Evolutionary conservation across 805 yeast genomes (phyloP), one percentile per base, ranked within the genome.

Genomic region (Kurtzmaniella fragi): DNA sequence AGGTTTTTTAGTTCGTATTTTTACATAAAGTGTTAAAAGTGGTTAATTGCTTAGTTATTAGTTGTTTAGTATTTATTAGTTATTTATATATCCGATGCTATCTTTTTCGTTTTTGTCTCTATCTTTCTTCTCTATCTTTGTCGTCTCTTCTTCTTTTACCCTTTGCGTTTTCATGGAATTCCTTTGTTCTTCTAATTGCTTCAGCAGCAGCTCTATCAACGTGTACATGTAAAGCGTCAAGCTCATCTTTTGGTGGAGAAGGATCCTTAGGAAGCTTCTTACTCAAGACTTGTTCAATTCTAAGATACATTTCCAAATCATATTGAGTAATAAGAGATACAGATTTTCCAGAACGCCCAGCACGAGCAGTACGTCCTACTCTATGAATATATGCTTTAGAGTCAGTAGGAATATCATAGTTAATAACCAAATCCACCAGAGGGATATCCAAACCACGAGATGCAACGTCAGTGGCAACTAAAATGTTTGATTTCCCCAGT

Each of bases 311-410:
- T 60, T 90, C 97, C 44, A 93, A 70, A 60, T 93, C 99, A 58
- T 93, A 93, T 61, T 93, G 99, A 0, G 98, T 90, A 26, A 89
- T 95, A 42, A 90, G 67, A 2, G 95, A 84, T 13, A 90, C 72
- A 2, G 96, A 85, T 57, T 82, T 84, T 35, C 96, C 96, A 0
- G 91, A 78, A 50, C 89, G 75, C 14, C 96, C 95, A 1, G 95
- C 95, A 61, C 96, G 82, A 2, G 97, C 96, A 27, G 96, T 89
- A 70, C 97, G 82, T 41, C 97, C 97, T 27, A 90, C 96, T 62
- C 95, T 71, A 59, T 84, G 95, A 48, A 84, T 81, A 53, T 82
- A 84, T 9, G 89, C 86, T 58, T 84, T 86, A 4, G 91, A 84
- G 55, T 84, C 93, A 16, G 87, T 81, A 20, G 95, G 93, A 38